Evolutionary conservation across 2,329 filamentous ascomycete species (phyloP).

Genomic region (Pseudogymnoascus sp.): DNA sequence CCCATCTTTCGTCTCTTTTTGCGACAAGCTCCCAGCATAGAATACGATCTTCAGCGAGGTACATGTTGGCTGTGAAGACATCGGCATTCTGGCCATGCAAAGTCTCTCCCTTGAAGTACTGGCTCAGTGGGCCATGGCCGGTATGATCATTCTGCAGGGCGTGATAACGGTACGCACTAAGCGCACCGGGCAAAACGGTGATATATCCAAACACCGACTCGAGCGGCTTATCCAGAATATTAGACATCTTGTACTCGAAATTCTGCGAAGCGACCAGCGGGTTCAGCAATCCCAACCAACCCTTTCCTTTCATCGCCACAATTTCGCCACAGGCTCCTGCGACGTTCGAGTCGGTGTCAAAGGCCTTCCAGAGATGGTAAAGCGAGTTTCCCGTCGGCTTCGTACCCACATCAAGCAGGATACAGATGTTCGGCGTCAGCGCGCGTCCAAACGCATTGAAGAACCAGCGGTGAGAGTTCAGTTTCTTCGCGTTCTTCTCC

Average conservation of each 20-base stretch:
- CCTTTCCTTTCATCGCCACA: conserved; percentile 88
- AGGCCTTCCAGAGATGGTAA: conserved; percentile 99
- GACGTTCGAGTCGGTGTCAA: conserved; percentile 95
- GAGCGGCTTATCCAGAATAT: conserved; percentile 93
- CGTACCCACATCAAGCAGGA: conserved; percentile 92
- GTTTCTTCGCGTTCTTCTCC: conserved; percentile 94
- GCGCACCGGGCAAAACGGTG: conserved; percentile 86
- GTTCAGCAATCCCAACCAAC: conserved; percentile 76
- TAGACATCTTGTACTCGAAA: conserved; percentile 99
- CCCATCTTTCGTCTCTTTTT: conserved; percentile 90
- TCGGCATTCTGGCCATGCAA: conserved; percentile 93
- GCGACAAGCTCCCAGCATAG: conserved; percentile 93
- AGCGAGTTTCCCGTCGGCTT: conserved; percentile 80
- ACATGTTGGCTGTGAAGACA: conserved; percentile 97
- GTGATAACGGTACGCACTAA: conserved; percentile 93
- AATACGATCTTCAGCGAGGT: conserved; percentile 82
- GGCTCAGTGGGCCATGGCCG: conserved; percentile 87
- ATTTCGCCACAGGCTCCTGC: conserved; percentile 96
- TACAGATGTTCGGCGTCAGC: conserved; percentile 92
- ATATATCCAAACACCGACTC: conserved; percentile 98
- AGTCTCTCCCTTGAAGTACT: conserved; percentile 99
- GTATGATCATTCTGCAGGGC: conserved; percentile 95
- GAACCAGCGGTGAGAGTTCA: conserved; percentile 98
- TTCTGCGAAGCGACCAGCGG: conserved; percentile 95
- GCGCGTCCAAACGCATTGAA: conserved; percentile 96